phyloP scores from a whole-genome alignment of 805 yeast species.

The Cyberlindnera nakhonratchasimensis region DNA sequence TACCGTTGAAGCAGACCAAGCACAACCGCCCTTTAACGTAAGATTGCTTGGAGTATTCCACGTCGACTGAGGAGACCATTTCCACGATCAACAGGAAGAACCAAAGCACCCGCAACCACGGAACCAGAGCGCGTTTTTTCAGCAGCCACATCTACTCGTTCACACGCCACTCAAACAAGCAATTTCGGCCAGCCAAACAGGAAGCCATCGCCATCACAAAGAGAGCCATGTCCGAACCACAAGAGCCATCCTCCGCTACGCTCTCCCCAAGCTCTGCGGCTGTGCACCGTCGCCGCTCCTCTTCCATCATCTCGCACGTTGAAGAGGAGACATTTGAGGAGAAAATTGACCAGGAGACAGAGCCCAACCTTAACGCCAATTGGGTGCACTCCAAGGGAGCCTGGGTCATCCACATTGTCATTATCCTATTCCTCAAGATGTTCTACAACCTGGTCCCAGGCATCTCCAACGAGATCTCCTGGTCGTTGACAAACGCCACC shows the following conservation, averaged over 20 bases:
- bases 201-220: neutral
- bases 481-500: conserved; percentile 91
- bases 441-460: conserved; percentile 79
- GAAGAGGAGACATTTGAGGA: conserved; percentile 92
- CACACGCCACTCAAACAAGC: neutral
- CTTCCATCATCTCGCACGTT: conserved; percentile 85
- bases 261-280: conserved; percentile 20
- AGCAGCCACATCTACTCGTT: no score
- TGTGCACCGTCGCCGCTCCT: conserved; percentile 65
- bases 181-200: neutral
- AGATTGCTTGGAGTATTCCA: no score
- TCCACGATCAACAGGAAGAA: no score
- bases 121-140: no score
- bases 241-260: conserved; percentile 19
- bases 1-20: neutral
- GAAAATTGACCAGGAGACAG: conserved; percentile 82
- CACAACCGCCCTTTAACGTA: no score
- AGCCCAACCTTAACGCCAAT: conserved; percentile 87
- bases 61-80: no score
- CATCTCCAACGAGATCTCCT: conserved; percentile 76
- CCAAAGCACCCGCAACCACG: no score
- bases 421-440: conserved; percentile 68
- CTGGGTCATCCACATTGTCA: conserved; percentile 88
- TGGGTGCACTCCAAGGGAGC: conserved; percentile 98
- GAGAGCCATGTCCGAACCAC: neutral